phyloP scores from a whole-genome alignment of 2,329 filamentous ascomycete genomes.

The Biscogniauxia mediterranea region DNA sequence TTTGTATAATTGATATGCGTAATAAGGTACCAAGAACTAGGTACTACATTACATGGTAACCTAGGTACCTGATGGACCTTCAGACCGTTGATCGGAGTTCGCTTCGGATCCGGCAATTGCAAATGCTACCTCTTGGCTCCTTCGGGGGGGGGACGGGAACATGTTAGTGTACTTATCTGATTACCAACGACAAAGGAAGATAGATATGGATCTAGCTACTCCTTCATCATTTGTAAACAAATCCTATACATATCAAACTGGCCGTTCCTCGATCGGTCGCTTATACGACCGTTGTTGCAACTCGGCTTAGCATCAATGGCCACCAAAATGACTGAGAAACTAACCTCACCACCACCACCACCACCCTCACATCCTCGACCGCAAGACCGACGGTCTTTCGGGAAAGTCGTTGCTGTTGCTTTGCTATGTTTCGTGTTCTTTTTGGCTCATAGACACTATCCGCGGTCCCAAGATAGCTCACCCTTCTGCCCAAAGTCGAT shows the following conservation, averaged over 20 bases:
- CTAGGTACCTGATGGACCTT: too few species aligned
- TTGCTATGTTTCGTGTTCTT: constrained; percentile 4
- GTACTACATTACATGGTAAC: too few species aligned
- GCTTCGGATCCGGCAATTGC: too few species aligned
- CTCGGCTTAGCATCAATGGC: not conserved
- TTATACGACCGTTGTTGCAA: not conserved
- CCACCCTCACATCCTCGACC: not conserved
- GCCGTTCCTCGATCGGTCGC: not conserved
- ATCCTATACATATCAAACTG: too few species aligned
- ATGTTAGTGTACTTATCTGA: too few species aligned
- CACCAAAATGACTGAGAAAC: not conserved
- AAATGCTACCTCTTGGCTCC: too few species aligned
- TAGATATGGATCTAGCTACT: too few species aligned
- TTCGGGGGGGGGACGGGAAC: too few species aligned
- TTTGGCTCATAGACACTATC: constrained; percentile 15
- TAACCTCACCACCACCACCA: not conserved
- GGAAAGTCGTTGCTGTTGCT: not conserved
- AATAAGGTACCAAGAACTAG: too few species aligned
- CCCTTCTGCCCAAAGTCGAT: constrained; percentile 34
- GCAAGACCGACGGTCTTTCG: not conserved
- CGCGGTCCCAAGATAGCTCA: constrained; percentile 21
- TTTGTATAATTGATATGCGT: too few species aligned
- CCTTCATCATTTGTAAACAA: constrained; percentile 13
- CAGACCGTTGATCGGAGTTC: not conserved
- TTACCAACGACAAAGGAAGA: too few species aligned